Conservation (phyloP, 2,329 filamentous ascomycete genomes). For the Lecanosticta acicola region DNA sequence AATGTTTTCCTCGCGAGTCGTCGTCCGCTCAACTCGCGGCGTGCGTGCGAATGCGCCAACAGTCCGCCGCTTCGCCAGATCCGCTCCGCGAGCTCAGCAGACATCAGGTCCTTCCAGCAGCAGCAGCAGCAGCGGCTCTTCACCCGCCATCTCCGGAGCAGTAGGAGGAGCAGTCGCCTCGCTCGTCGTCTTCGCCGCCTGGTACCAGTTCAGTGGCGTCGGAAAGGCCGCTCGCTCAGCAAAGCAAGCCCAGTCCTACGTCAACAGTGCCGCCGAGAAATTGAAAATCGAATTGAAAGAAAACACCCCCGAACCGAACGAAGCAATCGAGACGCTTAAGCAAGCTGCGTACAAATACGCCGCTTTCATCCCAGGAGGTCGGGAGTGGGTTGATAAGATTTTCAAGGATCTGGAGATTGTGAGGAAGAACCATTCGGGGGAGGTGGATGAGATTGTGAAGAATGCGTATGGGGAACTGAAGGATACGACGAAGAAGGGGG, state of each 20-base stretch:
- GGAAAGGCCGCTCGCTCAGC: conserved; percentile 36
- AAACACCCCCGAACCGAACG: conserved; percentile 56
- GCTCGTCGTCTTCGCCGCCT: conserved; percentile 45
- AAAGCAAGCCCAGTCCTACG: conserved; percentile 52
- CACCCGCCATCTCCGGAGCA: not conserved
- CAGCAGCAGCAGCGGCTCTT: conserved; percentile 5
- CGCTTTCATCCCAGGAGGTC: conserved; percentile 64
- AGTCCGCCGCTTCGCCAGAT: not conserved
- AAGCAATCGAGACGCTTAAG: conserved; percentile 62
- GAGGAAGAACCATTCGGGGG: conserved; percentile 60
- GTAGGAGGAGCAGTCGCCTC: conserved; percentile 46
- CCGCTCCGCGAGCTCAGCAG: conserved; percentile 1
- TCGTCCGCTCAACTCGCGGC: conserved; percentile 9
- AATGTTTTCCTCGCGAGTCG: conserved; percentile 10
- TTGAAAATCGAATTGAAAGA: conserved; percentile 42
- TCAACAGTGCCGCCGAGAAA: conserved; percentile 54
- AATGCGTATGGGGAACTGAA: conserved; percentile 65
- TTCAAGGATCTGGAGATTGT: conserved; percentile 68
- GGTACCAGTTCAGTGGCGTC: conserved; percentile 50
- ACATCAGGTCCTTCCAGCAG: conserved; percentile 3
- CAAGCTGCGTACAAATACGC: conserved; percentile 64
- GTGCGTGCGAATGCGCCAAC: conserved; percentile 11
- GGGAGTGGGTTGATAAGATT: conserved; percentile 60
- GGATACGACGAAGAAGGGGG: conserved; percentile 45
- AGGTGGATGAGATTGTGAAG: conserved; percentile 63